phyloP scores from a whole-genome alignment of 1,284 basidiomycete genomes.

The Fistulina hepatica region DNA sequence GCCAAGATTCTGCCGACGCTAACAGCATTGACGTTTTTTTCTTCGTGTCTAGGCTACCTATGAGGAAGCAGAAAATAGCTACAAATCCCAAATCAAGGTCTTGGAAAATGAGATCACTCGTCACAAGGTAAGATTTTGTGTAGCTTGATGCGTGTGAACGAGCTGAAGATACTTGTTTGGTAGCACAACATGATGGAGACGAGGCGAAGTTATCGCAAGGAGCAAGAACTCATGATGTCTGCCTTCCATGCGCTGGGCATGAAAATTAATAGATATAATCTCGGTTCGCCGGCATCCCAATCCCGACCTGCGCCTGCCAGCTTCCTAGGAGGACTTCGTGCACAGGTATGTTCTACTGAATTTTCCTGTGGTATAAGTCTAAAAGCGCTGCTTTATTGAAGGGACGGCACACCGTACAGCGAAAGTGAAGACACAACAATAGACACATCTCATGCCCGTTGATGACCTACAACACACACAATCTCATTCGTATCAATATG shows the following conservation, averaged over 20 bases:
- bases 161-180: constrained; percentile 2
- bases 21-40: neutral
- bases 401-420: too few species aligned
- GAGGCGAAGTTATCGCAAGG: constrained; percentile 54
- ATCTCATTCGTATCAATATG: too few species aligned
- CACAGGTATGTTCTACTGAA: too few species aligned
- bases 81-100: constrained; percentile 60
- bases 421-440: too few species aligned
- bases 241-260: constrained; percentile 64
- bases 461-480: too few species aligned
- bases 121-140: constrained; percentile 37
- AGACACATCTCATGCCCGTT: too few species aligned
- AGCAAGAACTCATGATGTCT: constrained; percentile 73
- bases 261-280: constrained; percentile 41
- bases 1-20: too few species aligned
- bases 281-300: constrained; percentile 30
- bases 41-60: constrained; percentile 37
- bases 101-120: constrained; percentile 59
- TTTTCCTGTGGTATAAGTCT: too few species aligned
- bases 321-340: too few species aligned
- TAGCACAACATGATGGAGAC: constrained; percentile 47
- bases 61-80: constrained; percentile 61
- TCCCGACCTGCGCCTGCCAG: too few species aligned
- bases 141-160: constrained; percentile 1
- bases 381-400: too few species aligned